Base-by-base conservation (phyloP, 2,329 filamentous ascomycete genomes). In the Juglanconis juglandina region DNA sequence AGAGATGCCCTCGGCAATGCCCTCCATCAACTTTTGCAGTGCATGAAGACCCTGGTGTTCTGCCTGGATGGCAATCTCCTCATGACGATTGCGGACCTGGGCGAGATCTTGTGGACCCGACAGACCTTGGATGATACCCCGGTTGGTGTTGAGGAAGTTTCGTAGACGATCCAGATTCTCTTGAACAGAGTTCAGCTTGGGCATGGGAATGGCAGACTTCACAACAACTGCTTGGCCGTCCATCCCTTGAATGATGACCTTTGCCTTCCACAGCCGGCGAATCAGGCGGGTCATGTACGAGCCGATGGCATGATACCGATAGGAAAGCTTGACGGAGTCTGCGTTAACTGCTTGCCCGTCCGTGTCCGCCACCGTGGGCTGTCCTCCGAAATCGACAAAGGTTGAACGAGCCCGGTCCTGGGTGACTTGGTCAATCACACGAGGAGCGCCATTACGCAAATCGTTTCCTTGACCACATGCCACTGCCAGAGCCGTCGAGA, bases 1-100 rank as follows among this genome's bases (percentile, higher is more conserved):
- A 0, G 94, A 96, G 55, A 99, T 96, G 4, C 95, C 95, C 73
- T 99, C 95, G 7, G 95, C 93, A 44, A 97, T 95, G 72, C 92
- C 92, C 58, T 89, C 88, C 73, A 97, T 91, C 32, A 99, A 81
- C 65, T 89, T 87, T 64, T 96, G 86, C 53, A 99, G 79, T 2
- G 92, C 92, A 69, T 95, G 89, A 65, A 99, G 82, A 10, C 93
- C 93, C 67, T 96, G 91, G 71, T 99, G 94, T 73, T 99, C 95
- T 13, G 92, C 94, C 72, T 97, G 94, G 30, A 96, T 80, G 1
- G 93, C 91, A 52, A 96, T 85, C 73, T 98, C 94, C 68, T 97
- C 95, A 70, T 96, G 90, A 65, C 94, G 88, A 59, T 87, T 95
- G 0, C 86, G 84, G 1, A 89, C 88, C 55, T 89, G 84, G 53